phyloP scores from a whole-genome alignment of 2,329 filamentous ascomycete species.

The Fusarium musae region DNA sequence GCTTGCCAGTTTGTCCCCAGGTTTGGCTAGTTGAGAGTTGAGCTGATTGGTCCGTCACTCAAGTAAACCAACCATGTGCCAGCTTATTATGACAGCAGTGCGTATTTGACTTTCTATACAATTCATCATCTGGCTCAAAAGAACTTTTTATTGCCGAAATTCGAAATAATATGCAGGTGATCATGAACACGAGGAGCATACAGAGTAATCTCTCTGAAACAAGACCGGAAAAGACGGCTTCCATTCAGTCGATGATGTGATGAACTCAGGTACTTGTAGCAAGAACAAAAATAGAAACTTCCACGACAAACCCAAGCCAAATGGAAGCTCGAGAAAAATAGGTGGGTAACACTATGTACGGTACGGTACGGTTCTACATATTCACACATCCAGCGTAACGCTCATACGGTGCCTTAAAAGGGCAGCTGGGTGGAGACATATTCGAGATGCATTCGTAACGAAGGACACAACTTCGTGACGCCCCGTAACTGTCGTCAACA shows the following conservation, averaged over 20 bases:
- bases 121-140: neutral
- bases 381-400: constrained; percentile 1
- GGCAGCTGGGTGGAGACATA: constrained; percentile 32
- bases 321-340: constrained; percentile 21
- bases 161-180: constrained; percentile 6
- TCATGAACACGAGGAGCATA: neutral
- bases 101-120: constrained; percentile 13
- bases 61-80: constrained; percentile 29
- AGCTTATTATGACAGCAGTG: constrained; percentile 32
- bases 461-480: constrained; percentile 25
- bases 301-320: constrained; percentile 20
- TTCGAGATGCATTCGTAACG: constrained; percentile 1
- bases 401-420: constrained; percentile 32
- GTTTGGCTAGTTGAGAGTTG: constrained; percentile 25
- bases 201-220: constrained; percentile 16
- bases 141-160: neutral
- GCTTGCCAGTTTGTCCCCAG: constrained; percentile 38
- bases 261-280: neutral
- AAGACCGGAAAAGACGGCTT: constrained; percentile 27
- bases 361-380: neutral
- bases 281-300: constrained; percentile 40
- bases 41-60: constrained; percentile 35
- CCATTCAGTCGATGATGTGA: neutral
- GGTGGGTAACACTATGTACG: constrained; percentile 30
- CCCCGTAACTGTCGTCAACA: constrained; percentile 23